Evolutionary conservation across 148 eudicot genomes (phyloP).

Genomic region (Talinum fruticosum): DNA sequence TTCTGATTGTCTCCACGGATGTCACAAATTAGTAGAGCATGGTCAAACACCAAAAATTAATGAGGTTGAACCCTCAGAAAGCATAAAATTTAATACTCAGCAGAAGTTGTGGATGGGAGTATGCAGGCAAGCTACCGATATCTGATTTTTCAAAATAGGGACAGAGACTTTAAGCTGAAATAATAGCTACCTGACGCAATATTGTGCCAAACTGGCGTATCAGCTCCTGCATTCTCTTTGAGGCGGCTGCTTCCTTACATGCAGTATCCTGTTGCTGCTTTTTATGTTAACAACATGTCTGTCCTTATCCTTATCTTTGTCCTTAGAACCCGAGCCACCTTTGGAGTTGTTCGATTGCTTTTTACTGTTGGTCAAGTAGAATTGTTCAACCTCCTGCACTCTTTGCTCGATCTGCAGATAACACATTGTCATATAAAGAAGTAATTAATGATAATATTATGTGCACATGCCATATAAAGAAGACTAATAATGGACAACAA

Average conservation of each 20-base stretch:
- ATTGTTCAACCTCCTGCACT: conserved; percentile 63
- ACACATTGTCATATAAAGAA: conserved; percentile 8
- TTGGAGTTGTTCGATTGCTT: conserved; percentile 42
- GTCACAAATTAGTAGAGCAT: not conserved
- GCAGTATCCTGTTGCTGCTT: conserved; percentile 60
- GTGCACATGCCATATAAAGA: not conserved
- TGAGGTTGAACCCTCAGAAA: not conserved
- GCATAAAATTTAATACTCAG: not conserved
- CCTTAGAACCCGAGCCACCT: conserved; percentile 44
- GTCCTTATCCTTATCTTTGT: conserved; percentile 74
- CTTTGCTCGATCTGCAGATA: conserved; percentile 66
- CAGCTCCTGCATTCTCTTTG: conserved; percentile 90
- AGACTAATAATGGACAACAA: not conserved
- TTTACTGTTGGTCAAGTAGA: conserved; percentile 46
- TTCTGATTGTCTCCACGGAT: not conserved
- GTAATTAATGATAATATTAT: not conserved
- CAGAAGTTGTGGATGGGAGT: not conserved
- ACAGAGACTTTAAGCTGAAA: not conserved
- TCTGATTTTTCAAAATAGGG: not conserved
- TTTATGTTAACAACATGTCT: conserved; percentile 39
- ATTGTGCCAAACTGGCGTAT: conserved; percentile 79
- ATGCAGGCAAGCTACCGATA: not conserved
- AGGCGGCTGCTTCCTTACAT: conserved; percentile 51
- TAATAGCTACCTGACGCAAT: conserved; percentile 57
- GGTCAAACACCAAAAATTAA: not conserved